Conservation (phyloP, 2,329 filamentous ascomycete genomes). For the Penicillium sp. region DNA sequence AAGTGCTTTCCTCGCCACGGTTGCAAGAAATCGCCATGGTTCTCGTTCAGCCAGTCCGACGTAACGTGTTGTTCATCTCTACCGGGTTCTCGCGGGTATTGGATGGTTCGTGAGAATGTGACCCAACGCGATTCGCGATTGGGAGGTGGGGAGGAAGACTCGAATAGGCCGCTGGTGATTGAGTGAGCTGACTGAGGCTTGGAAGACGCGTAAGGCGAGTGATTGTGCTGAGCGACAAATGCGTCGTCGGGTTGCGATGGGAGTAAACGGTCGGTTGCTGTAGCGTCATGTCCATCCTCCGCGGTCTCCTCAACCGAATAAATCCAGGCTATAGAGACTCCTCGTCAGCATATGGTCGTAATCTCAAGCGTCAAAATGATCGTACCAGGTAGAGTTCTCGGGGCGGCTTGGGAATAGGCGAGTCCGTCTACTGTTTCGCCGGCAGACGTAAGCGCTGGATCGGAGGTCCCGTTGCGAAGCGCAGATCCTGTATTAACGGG, state of each 20-base stretch:
- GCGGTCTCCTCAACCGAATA: conserved; percentile 39
- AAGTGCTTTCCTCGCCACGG: conserved; percentile 52
- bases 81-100: conserved; percentile 40
- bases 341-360: conserved; percentile 9
- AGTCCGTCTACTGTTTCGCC: conserved; percentile 17
- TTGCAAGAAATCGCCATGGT: conserved; percentile 44
- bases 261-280: conserved; percentile 34
- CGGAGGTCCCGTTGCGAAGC: conserved; percentile 20
- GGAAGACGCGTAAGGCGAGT: conserved; percentile 36
- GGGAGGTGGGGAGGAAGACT: conserved; percentile 4
- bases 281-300: conserved; percentile 35
- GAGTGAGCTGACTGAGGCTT: conserved; percentile 19
- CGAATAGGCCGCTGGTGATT: conserved; percentile 8
- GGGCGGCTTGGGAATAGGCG: conserved; percentile 10
- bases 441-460: conserved; percentile 21
- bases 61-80: conserved; percentile 43
- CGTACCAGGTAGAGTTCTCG: conserved; percentile 41
- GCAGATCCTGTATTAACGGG: conserved; percentile 22
- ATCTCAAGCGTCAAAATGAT: conserved; percentile 3
- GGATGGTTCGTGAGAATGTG: conserved; percentile 42
- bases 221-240: conserved; percentile 47
- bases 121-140: conserved; percentile 47
- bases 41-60: conserved; percentile 45
- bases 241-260: conserved; percentile 39
- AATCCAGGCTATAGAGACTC: conserved; percentile 40